Evolutionary conservation across 2,329 filamentous ascomycete genomes (phyloP), one percentile per base, ranked within the genome.

Genomic region (Pyrenochaeta sp.): DNA sequence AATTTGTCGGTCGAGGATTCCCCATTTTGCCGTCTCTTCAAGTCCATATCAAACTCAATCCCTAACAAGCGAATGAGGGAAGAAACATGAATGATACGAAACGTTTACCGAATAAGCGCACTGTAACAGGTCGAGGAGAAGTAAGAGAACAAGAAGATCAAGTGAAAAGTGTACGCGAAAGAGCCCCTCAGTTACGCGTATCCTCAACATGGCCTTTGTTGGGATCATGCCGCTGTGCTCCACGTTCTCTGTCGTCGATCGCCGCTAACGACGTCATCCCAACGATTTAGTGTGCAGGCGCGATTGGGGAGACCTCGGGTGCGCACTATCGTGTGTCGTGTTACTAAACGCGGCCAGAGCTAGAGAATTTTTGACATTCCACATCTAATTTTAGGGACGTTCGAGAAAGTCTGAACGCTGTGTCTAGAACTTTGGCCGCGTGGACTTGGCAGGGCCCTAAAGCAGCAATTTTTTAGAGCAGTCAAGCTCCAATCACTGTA

Each of bases 1-100:
- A 81, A 80, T 47, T 72, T 52, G 52, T 78, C 72, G 45, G 69
- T 68, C 34, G 66, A 61, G 37, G 60, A 67, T 45, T 56, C 43
- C 9, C 53, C 57, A 32, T 59, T 51, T 43, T 64, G 59, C 10
- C 62, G 59, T n/a, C 49, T 58, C 28, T 37, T 27, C 9, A 64
- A 42, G 25, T 48, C 58, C 68, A 69, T 68, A 34, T 37, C 54
- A 30, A 30, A 44, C 12, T n/a, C 7, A 8, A 15, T 6, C 28
- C 25, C 42, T 44, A 27, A 45, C 52, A 43, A 50, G 47, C 24
- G 47, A 50, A 50, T 50, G 30, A 42, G 45, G 50, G 42, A 27
- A 30, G 25, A 50, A 40, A 40, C 10, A 25, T 52, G 15, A 7
- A 30, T 28, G 58, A 46, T 22, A 22, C 50, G 22, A 34, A 48